Percentiles rank a stretch among this genome's conserved stretches.
phyloP scores from a whole-genome alignment of 202 grass and related monocot species.

The Setaria viridis region DNA sequence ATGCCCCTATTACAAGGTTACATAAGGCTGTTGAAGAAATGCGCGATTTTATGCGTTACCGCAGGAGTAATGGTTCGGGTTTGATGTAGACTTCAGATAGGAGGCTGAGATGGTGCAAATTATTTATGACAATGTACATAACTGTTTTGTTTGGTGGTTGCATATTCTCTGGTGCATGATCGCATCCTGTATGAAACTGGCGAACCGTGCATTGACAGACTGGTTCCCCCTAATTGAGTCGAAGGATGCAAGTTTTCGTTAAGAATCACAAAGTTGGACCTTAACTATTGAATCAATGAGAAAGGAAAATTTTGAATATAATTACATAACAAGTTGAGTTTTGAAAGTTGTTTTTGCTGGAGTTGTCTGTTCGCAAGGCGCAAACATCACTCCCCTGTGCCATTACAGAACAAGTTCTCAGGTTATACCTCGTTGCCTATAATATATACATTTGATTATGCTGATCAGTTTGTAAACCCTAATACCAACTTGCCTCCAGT shows the following conservation, averaged over 20 bases:
- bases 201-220: background rate
- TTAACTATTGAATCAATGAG: background rate
- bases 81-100: constrained; percentile 44
- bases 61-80: constrained; percentile 11
- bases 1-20: constrained; percentile 20
- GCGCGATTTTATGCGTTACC: background rate
- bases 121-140: constrained; percentile 47
- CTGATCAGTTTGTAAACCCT: background rate
- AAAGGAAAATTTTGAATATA: background rate
- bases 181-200: constrained; percentile 5
- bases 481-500: background rate
- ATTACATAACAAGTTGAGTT: background rate
- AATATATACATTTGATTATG: constrained; percentile 13
- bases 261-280: background rate
- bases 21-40: constrained; percentile 43
- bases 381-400: background rate
- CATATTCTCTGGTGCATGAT: background rate
- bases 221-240: background rate
- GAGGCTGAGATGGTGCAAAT: constrained; percentile 33
- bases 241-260: background rate
- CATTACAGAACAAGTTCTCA: background rate
- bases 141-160: constrained; percentile 12
- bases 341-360: background rate
- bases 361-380: background rate
- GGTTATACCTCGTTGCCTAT: background rate